A percentile compares a stretch with the other conserved stretches of the same genome.
Evolutionary conservation across 805 yeast genomes (phyloP).

Genomic region (Metschnikowia matae): DNA sequence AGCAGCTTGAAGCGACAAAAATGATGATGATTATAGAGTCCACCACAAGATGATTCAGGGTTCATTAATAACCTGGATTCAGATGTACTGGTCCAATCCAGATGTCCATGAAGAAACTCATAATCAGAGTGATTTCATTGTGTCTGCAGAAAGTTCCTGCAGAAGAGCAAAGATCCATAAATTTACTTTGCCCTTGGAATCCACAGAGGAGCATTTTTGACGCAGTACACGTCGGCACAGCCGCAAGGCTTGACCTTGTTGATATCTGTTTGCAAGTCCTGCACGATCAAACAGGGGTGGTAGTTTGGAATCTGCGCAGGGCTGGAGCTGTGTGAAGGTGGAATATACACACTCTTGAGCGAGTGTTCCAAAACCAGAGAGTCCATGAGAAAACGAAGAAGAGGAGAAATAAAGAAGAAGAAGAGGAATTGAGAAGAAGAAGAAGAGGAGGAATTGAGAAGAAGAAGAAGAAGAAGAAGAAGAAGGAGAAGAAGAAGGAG

Average conservation of each 20-base stretch:
- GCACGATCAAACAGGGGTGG: slow-evolving; percentile 57
- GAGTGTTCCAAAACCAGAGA: slow-evolving; percentile 33
- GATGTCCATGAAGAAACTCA: too few relatives aligned
- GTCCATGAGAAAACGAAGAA: slow-evolving; percentile 33
- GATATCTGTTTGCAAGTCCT: slow-evolving; percentile 50
- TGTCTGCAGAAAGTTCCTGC: too few relatives aligned
- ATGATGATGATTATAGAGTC: too few relatives aligned
- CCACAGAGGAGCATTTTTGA: slow-evolving; percentile 38
- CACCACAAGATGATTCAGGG: too few relatives aligned
- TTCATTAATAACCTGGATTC: too few relatives aligned
- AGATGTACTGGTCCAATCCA: too few relatives aligned
- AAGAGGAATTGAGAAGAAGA: neutral
- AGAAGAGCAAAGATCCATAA: neutral
- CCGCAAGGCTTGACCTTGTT: slow-evolving; percentile 38
- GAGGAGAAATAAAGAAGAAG: neutral
- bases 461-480: neutral
- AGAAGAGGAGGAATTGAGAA: neutral
- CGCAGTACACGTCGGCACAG: slow-evolving; percentile 38
- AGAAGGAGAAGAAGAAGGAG: neutral
- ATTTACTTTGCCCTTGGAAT: slow-evolving; percentile 49
- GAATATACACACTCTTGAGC: slow-evolving; percentile 46
- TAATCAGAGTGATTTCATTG: too few relatives aligned
- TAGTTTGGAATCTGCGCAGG: slow-evolving; percentile 39
- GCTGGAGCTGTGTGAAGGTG: slow-evolving; percentile 25
- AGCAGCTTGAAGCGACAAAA: too few relatives aligned